Conservation (phyloP, 2,329 filamentous ascomycete genomes). For the Colletotrichum australisinense region DNA sequence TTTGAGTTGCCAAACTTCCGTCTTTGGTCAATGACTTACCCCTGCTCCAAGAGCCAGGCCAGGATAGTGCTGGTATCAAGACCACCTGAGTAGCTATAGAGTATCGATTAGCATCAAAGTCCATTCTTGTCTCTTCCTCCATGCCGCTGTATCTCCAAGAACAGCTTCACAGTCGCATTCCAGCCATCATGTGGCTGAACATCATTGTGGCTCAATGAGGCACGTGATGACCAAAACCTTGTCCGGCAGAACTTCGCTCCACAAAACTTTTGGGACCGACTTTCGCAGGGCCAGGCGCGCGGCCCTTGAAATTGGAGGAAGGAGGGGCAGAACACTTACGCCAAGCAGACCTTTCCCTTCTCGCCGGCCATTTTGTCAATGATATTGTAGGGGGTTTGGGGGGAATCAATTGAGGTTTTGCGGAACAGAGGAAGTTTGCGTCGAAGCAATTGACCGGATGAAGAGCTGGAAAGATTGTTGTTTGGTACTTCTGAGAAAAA, state of each 20-base stretch:
- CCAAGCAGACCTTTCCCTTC: neutral
- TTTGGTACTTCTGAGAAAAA: neutral
- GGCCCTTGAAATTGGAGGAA: neutral
- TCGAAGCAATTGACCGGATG: neutral
- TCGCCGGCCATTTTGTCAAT: neutral
- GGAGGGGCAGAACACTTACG: neutral
- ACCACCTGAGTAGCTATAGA: neutral
- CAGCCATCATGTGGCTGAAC: neutral
- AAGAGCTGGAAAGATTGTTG: neutral
- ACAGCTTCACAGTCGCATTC: neutral
- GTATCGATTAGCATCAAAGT: neutral
- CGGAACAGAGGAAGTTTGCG: neutral
- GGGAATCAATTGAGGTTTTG: neutral
- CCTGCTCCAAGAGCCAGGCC: slow-evolving; percentile 27
- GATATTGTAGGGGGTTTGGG: neutral
- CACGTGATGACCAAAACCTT: neutral
- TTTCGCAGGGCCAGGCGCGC: neutral
- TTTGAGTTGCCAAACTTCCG: neutral
- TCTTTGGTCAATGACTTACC: neutral
- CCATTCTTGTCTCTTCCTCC: neutral
- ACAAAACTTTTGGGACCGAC: neutral
- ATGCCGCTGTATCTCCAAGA: neutral
- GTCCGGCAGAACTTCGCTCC: neutral
- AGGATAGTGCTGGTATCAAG: slow-evolving; percentile 36
- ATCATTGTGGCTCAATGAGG: neutral